A percentile compares a stretch with the other conserved stretches of the same genome.
These are phyloP conservation scores for Lentinula boryana DNA, from an alignment of 768 basidiomycete species.

Conservation along the genomic window DNA sequence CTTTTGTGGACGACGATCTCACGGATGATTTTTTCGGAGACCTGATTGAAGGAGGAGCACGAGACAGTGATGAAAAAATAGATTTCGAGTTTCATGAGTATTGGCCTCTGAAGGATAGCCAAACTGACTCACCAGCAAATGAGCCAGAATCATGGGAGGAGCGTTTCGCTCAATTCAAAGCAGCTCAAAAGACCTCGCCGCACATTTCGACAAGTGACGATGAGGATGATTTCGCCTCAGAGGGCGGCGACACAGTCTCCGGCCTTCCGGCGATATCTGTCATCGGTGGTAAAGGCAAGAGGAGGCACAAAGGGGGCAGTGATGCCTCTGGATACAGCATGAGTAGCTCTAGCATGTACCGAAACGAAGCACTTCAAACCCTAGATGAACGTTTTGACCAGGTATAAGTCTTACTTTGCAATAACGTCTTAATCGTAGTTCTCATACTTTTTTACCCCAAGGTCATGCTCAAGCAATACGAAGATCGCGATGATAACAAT, in stretches of 20 bases:
- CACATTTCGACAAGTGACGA: conserved; percentile 37
- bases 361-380: conserved; percentile 82
- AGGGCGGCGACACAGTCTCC: conserved; percentile 78
- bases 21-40: conserved; percentile 75
- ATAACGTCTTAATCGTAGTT: neutral
- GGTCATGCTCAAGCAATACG: conserved; percentile 81
- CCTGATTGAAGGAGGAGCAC: conserved; percentile 68
- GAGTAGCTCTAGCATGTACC: conserved; percentile 94
- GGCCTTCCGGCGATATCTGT: conserved; percentile 71
- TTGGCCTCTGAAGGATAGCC: conserved; percentile 23
- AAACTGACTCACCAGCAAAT: conserved; percentile 18
- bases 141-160: conserved; percentile 63
- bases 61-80: conserved; percentile 50
- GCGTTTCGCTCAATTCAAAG: conserved; percentile 78
- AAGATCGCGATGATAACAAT: conserved; percentile 35
- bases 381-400: conserved; percentile 94
- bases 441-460: conserved; percentile 14
- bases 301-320: conserved; percentile 66
- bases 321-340: conserved; percentile 94
- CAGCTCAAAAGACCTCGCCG: conserved; percentile 25
- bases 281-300: conserved; percentile 66
- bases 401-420: conserved; percentile 36
- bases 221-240: conserved; percentile 48
- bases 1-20: conserved; percentile 75
- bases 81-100: conserved; percentile 66